phyloP scores from a whole-genome alignment of 768 basidiomycete species.

The Boletellus ananas region DNA sequence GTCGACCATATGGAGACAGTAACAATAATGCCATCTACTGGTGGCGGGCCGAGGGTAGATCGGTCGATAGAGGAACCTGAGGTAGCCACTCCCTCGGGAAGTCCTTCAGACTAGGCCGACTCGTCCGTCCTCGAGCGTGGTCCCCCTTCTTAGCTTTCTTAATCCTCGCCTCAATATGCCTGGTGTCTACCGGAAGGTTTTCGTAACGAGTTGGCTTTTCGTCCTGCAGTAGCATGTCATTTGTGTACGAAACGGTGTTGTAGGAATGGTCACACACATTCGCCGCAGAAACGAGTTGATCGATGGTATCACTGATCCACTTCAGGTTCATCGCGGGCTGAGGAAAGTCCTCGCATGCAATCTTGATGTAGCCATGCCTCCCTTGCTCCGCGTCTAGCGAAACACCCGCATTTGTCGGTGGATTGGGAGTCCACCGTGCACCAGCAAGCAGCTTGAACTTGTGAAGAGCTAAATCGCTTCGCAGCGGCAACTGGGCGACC shows the following conservation, averaged over 20 bases:
- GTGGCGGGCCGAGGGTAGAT: slow-evolving; percentile 1
- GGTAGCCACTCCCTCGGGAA: slow-evolving; percentile 88
- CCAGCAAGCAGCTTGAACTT: slow-evolving; percentile 89
- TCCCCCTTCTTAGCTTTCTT: slow-evolving; percentile 74
- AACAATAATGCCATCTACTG: slow-evolving; percentile 11
- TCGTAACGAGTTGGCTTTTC: slow-evolving; percentile 43
- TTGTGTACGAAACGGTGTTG: slow-evolving; percentile 2
- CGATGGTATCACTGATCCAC: slow-evolving; percentile 87
- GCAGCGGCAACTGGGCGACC: slow-evolving; percentile 69
- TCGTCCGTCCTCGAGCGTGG: slow-evolving; percentile 51
- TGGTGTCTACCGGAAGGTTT: slow-evolving; percentile 75
- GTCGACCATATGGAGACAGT: not conserved
- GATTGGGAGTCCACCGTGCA: slow-evolving; percentile 74
- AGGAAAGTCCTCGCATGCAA: slow-evolving; percentile 85
- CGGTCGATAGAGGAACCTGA: slow-evolving; percentile 5
- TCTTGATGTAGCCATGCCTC: slow-evolving; percentile 83
- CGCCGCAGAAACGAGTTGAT: slow-evolving; percentile 72
- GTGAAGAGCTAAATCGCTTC: slow-evolving; percentile 61
- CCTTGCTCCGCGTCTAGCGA: slow-evolving; percentile 40
- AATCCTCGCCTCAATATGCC: slow-evolving; percentile 71
- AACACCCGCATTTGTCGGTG: slow-evolving; percentile 64
- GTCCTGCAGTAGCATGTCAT: slow-evolving; percentile 21
- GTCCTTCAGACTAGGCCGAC: slow-evolving; percentile 66
- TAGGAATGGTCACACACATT: slow-evolving; percentile 57
- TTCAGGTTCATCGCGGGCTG: slow-evolving; percentile 85